phyloP scores from a whole-genome alignment of 805 yeast species.

The Cyberlindnera veronae region DNA sequence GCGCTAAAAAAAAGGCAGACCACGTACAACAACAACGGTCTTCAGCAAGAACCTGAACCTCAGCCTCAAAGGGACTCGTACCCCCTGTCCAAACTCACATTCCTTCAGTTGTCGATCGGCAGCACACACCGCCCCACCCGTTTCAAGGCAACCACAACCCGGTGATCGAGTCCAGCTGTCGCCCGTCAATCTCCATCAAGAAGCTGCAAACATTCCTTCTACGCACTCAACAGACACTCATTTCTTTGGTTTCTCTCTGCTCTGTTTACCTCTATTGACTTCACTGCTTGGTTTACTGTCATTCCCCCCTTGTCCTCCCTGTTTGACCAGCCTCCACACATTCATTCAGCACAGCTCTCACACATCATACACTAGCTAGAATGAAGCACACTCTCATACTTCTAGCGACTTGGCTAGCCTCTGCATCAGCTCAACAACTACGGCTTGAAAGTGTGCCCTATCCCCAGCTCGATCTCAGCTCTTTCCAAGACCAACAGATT shows the following conservation, averaged over 20 bases:
- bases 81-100: not conserved
- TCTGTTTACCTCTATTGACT: too few species aligned
- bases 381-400: constrained; percentile 2
- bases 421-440: constrained; percentile 5
- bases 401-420: constrained; percentile 6
- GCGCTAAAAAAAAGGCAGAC: not conserved
- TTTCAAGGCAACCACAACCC: too few species aligned
- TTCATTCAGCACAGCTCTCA: not conserved
- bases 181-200: too few species aligned
- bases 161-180: too few species aligned
- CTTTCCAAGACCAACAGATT: constrained; percentile 20
- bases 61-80: not conserved
- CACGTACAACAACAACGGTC: too few species aligned
- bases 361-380: not conserved
- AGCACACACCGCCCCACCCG: not conserved
- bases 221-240: too few species aligned
- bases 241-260: too few species aligned
- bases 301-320: not conserved
- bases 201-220: too few species aligned
- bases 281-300: too few species aligned
- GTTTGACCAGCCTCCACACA: not conserved
- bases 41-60: too few species aligned
- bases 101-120: not conserved
- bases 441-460: constrained; percentile 12
- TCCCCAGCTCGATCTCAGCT: constrained; percentile 22